Evolutionary conservation across 2,329 filamentous ascomycete species (phyloP).

Genomic region (Myotisia sp.): DNA sequence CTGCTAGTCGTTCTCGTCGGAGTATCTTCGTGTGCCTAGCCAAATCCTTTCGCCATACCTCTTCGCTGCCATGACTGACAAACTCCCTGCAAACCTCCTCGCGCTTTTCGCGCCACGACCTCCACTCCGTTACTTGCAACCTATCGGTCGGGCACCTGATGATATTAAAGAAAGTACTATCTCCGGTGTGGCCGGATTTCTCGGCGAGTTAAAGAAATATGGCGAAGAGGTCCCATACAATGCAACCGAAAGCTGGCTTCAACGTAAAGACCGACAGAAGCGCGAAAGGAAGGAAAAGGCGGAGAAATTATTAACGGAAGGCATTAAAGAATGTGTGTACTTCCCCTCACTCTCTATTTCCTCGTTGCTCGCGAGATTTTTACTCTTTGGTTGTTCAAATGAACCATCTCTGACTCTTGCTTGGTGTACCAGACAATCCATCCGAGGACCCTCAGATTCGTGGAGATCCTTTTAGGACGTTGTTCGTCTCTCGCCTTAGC

Average conservation of each 20-base stretch:
- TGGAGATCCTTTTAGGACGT: conserved; percentile 86
- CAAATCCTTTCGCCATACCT: too few species aligned
- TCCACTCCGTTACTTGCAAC: conserved; percentile 75
- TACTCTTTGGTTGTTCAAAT: conserved; percentile 5
- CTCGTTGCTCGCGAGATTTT: not conserved
- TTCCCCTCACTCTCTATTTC: not conserved
- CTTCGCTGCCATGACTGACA: conserved; percentile 81
- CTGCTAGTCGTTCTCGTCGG: too few species aligned
- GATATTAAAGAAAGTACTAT: conserved; percentile 63
- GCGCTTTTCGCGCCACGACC: conserved; percentile 91
- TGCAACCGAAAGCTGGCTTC: conserved; percentile 84
- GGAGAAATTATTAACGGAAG: conserved; percentile 50
- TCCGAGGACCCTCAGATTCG: conserved; percentile 73
- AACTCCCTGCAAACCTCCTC: conserved; percentile 81
- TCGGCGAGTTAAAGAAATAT: conserved; percentile 61
- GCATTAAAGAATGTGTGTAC: conserved; percentile 48
- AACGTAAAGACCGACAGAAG: conserved; percentile 71
- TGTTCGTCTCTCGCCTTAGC: conserved; percentile 79
- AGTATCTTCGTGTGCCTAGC: too few species aligned
- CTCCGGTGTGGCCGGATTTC: conserved; percentile 57
- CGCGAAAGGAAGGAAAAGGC: conserved; percentile 59
- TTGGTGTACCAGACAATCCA: conserved; percentile 77
- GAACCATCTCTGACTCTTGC: too few species aligned
- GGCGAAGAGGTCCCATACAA: conserved; percentile 62
- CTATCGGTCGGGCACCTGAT: conserved; percentile 68